phyloP scores from a whole-genome alignment of 192 early-diverging fungal species.

The Geranomyces variabilis region DNA sequence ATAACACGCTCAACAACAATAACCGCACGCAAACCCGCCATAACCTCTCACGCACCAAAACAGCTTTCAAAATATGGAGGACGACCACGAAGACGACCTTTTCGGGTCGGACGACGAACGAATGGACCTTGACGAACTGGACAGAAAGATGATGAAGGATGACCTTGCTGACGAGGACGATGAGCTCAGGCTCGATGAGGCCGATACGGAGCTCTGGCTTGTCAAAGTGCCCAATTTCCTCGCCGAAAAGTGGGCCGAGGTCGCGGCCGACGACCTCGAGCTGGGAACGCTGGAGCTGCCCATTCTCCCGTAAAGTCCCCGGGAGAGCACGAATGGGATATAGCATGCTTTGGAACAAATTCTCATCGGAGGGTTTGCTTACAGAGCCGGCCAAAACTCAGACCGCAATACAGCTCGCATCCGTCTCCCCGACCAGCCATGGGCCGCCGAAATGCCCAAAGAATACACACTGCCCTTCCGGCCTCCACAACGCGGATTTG shows the following conservation, averaged over 20 bases:
- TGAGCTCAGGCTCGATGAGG: constrained; percentile 57
- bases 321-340: too few relatives aligned
- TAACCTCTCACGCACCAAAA: too few relatives aligned
- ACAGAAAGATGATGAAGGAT: constrained; percentile 1
- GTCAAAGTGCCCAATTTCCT: constrained; percentile 93
- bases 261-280: constrained; percentile 60
- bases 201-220: constrained; percentile 75
- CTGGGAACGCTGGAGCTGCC: constrained; percentile 67
- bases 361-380: too few relatives aligned
- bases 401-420: constrained; percentile 57
- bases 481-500: constrained; percentile 72
- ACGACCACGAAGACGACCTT: neutral
- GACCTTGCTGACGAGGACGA: constrained; percentile 62
- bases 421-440: constrained; percentile 66
- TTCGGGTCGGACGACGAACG: constrained; percentile 3
- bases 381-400: neutral
- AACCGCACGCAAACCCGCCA: too few relatives aligned
- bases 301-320: neutral
- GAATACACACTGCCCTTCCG: constrained; percentile 77
- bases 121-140: neutral
- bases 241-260: constrained; percentile 78
- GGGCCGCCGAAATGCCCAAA: constrained; percentile 71
- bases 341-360: too few relatives aligned
- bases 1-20: too few relatives aligned
- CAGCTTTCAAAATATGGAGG: neutral